These are phyloP conservation scores for Exophiala calicioides DNA, from an alignment of 2,329 filamentous ascomycete species.

Conservation along the genomic window DNA sequence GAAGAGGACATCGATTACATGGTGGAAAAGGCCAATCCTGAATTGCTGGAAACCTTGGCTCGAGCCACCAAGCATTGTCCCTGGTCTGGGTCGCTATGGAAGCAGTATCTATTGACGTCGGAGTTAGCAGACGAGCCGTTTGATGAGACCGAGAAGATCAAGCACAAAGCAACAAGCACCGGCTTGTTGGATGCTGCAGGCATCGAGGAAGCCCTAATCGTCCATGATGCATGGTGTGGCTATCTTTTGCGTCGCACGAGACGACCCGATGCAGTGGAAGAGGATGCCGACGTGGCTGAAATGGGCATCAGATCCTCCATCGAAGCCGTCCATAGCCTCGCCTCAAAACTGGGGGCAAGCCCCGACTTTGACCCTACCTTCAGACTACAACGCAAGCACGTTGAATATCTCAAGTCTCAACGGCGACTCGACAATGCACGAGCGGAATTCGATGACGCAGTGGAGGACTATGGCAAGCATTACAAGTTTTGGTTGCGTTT, in stretches of 20 bases:
- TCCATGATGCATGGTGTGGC: slow-evolving; percentile 92
- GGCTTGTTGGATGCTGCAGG: slow-evolving; percentile 81
- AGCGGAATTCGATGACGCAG: slow-evolving; percentile 72
- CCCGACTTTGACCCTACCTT: slow-evolving; percentile 88
- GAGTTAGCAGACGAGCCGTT: slow-evolving; percentile 78
- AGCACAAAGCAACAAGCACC: slow-evolving; percentile 86
- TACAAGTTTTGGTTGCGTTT: slow-evolving; percentile 94
- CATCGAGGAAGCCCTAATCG: slow-evolving; percentile 83
- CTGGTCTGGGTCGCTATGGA: slow-evolving; percentile 90
- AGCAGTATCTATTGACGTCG: slow-evolving; percentile 79
- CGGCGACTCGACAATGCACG: slow-evolving; percentile 75
- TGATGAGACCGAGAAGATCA: slow-evolving; percentile 80
- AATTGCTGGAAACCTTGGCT: slow-evolving; percentile 70
- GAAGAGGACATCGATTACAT: slow-evolving; percentile 79
- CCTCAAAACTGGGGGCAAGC: slow-evolving; percentile 69
- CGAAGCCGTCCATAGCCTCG: slow-evolving; percentile 77
- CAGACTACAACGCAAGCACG: slow-evolving; percentile 85
- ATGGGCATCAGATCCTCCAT: slow-evolving; percentile 83
- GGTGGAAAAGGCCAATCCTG: slow-evolving; percentile 50
- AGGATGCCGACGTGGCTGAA: slow-evolving; percentile 85
- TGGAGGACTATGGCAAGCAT: slow-evolving; percentile 68
- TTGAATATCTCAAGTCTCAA: slow-evolving; percentile 86
- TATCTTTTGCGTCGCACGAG: slow-evolving; percentile 87
- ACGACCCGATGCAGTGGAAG: slow-evolving; percentile 69
- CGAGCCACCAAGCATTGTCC: slow-evolving; percentile 88